phyloP scores from a whole-genome alignment of 139 green algal genomes.

The Mychonastes homosphaera region DNA sequence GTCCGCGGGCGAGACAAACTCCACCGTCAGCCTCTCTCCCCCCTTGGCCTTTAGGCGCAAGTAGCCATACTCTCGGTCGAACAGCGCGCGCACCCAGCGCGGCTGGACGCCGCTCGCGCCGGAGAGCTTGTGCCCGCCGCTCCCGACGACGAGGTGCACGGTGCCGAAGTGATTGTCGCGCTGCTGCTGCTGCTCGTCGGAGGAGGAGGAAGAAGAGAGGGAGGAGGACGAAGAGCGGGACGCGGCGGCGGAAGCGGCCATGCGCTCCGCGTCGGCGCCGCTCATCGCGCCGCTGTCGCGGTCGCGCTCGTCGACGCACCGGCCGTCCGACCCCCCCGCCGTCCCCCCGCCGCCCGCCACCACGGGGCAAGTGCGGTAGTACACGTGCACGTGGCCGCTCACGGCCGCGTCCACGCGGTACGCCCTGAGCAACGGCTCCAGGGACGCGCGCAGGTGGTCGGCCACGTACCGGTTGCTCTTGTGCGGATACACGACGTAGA shows the following conservation, averaged over 20 bases:
- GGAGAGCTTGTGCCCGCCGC: conserved; percentile 45
- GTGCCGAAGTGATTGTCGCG: conserved; percentile 19
- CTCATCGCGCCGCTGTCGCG: no score
- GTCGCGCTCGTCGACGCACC: neutral
- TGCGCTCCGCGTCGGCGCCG: neutral
- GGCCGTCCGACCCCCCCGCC: neutral
- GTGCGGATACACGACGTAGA: conserved; percentile 74
- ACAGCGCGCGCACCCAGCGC: conserved; percentile 31
- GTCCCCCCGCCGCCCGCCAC: neutral
- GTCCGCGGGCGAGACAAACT: no score
- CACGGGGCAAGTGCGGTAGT: conserved; percentile 57
- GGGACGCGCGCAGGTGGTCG: conserved; percentile 39
- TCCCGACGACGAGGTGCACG: conserved; percentile 45
- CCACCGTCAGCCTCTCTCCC: neutral
- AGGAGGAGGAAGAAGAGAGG: neutral
- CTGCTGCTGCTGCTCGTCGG: neutral
- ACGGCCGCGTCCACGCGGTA: conserved; percentile 55
- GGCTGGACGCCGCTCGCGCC: conserved; percentile 33
- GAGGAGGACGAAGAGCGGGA: neutral
- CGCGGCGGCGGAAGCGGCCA: neutral
- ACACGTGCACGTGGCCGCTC: conserved; percentile 58
- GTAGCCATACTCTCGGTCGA: conserved; percentile 22
- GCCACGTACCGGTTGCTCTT: conserved; percentile 57
- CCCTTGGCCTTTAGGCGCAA: conserved; percentile 26
- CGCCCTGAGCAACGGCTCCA: conserved; percentile 49